A percentile compares a stretch with the other conserved stretches of the same genome.
These are phyloP conservation scores for Heliamphora exappendiculata DNA, from an alignment of 148 eudicot species.

Conservation along the genomic window DNA sequence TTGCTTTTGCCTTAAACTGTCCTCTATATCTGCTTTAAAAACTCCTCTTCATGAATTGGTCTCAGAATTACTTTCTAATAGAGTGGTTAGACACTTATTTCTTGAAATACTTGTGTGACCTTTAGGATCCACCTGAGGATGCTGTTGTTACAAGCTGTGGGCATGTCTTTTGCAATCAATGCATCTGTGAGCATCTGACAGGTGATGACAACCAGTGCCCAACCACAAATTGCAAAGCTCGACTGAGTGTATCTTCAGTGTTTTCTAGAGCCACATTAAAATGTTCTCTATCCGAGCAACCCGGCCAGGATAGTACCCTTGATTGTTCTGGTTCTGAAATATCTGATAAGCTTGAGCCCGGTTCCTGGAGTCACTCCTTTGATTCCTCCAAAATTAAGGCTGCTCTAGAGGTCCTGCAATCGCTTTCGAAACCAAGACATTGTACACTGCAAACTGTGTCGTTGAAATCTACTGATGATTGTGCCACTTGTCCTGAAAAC, in stretches of 20 bases:
- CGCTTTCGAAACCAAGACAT: slow-evolving; percentile 44
- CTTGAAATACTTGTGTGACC: background rate
- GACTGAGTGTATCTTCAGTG: slow-evolving; percentile 39
- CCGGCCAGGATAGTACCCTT: slow-evolving; percentile 13
- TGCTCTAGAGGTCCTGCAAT: slow-evolving; percentile 58
- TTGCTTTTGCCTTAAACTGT: background rate
- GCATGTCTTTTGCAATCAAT: slow-evolving; percentile 93
- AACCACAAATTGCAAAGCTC: slow-evolving; percentile 55
- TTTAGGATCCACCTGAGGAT: slow-evolving; percentile 95
- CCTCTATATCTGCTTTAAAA: too few species aligned
- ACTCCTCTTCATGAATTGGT: background rate
- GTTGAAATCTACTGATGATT: slow-evolving; percentile 14
- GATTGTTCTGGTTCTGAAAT: slow-evolving; percentile 29
- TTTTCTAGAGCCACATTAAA: slow-evolving; percentile 58
- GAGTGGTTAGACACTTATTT: background rate
- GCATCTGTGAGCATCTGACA: slow-evolving; percentile 70
- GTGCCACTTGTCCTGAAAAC: slow-evolving; percentile 16
- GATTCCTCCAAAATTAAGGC: slow-evolving; percentile 82
- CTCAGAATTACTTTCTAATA: background rate
- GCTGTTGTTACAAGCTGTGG: slow-evolving; percentile 82
- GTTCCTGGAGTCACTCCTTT: slow-evolving; percentile 24
- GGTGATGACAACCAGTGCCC: slow-evolving; percentile 86
- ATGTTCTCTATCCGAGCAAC: slow-evolving; percentile 37
- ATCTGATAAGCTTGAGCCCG: slow-evolving; percentile 29
- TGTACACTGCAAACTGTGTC: slow-evolving; percentile 6